phyloP scores from a whole-genome alignment of 176 grass and related monocot species.

The Hordeum marinum region DNA sequence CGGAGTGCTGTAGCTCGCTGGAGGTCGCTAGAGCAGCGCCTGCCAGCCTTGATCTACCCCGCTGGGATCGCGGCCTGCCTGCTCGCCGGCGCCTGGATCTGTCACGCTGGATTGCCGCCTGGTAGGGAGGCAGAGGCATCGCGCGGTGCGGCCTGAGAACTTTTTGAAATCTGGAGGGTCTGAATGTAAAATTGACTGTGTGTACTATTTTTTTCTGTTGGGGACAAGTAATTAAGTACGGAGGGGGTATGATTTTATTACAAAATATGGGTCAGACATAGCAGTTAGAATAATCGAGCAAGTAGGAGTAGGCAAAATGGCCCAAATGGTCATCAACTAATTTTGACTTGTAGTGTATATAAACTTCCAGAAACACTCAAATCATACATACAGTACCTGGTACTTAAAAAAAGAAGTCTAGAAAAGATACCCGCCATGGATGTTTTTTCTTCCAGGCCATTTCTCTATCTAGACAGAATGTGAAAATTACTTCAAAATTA shows the following conservation, averaged over 20 bases:
- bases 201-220: too few species aligned
- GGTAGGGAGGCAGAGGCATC: too few species aligned
- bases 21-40: too few species aligned
- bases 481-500: slow-evolving; percentile 18
- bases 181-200: too few species aligned
- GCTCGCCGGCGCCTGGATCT: too few species aligned
- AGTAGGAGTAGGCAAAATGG: background rate
- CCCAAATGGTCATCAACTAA: background rate
- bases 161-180: too few species aligned
- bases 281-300: background rate
- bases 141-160: too few species aligned
- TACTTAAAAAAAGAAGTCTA: slow-evolving; percentile 12
- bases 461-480: slow-evolving; percentile 8
- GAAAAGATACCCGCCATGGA: slow-evolving; percentile 7
- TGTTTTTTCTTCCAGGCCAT: slow-evolving; percentile 3
- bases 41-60: too few species aligned
- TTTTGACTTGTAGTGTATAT: slow-evolving; percentile 19
- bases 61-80: too few species aligned
- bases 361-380: background rate
- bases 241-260: background rate
- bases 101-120: too few species aligned
- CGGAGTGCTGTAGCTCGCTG: too few species aligned
- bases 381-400: slow-evolving; percentile 3
- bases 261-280: background rate
- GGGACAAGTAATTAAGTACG: too few species aligned